Base-by-base conservation (phyloP, 2,329 filamentous ascomycete species). In the Teratosphaeria zuluensis region DNA sequence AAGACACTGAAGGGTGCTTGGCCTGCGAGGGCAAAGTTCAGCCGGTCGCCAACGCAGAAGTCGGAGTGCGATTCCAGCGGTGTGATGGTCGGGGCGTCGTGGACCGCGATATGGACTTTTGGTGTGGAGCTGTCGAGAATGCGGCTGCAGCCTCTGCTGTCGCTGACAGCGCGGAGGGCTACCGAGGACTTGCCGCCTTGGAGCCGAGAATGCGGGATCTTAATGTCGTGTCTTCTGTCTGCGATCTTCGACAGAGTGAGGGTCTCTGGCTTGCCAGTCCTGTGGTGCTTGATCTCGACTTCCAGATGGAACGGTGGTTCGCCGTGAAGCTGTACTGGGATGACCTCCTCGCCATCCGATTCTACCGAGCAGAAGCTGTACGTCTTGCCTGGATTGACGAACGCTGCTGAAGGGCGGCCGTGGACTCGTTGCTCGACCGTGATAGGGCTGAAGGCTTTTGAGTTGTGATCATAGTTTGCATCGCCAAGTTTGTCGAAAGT, bases 341-440 rank as follows among this genome's bases (percentile, higher is more conserved):
- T 96, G 48, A 84, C 85, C 69, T 99, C 92, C 67, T 95, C 90
- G 38, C 70, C 70, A 33, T 86, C 84, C 55, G 88, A 83, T 67
- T 96, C 90, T 54, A 91, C 86, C 72, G 91, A 87, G 76, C 94
- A 99, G 74, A 92, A 96, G 71, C 94, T 95, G 79, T 96, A 96
- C 0, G 90, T 92, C 73, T 94, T 94, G 16, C 92, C 92, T 2
- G 92, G 90, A 64, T 89, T 89, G 59, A 82, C 81, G 70, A 99
- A 99, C 4, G 82, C 80, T 3, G 92, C 94, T 2, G 86, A 84
- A 1, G 94, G 94, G 59, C 88, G 88, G 14, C 90, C 81, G 68
- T 96, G 88, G 55, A 99, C 90, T 28, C 81, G 87, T 73, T 99
- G 94, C 65, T 88, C 84, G 33, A 99, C 78, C 12, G 83, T 78